Evolutionary conservation across 2,329 filamentous ascomycete genomes (phyloP).

Genomic region (Ascochyta pisi): DNA sequence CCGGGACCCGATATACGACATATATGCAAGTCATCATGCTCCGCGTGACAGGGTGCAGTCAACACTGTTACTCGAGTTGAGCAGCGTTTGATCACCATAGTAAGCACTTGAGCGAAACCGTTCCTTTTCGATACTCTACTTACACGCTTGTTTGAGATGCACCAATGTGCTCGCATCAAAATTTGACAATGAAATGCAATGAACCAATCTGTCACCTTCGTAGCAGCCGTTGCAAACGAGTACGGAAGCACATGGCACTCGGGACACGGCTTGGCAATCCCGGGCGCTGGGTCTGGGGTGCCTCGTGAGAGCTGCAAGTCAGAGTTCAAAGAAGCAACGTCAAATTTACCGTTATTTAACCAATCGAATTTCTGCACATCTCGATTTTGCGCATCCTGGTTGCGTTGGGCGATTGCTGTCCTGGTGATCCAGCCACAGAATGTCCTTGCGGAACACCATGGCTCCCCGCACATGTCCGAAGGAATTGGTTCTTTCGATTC

Average conservation of each 20-base stretch:
- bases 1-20: neutral
- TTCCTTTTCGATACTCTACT: neutral
- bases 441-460: conserved; percentile 7
- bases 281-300: conserved; percentile 1
- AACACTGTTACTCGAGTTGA: neutral
- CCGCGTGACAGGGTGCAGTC: neutral
- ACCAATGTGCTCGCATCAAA: neutral
- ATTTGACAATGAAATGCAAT: neutral
- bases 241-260: conserved; percentile 9
- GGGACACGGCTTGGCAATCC: conserved; percentile 3
- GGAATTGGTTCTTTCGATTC: neutral
- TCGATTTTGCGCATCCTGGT: neutral
- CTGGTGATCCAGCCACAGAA: conserved; percentile 18
- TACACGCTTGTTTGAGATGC: conserved; percentile 8
- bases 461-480: conserved; percentile 19
- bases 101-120: conserved; percentile 9
- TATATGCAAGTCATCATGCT: conserved; percentile 11
- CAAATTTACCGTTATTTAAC: neutral
- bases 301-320: conserved; percentile 8
- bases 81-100: neutral
- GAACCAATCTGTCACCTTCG: neutral
- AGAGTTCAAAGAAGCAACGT: neutral
- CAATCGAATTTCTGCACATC: neutral
- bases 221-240: neutral
- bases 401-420: conserved; percentile 3